A percentile compares a stretch with the other conserved stretches of the same genome.
phyloP scores from a whole-genome alignment of 2,329 filamentous ascomycete species.

The Helicocarpus griseus region DNA sequence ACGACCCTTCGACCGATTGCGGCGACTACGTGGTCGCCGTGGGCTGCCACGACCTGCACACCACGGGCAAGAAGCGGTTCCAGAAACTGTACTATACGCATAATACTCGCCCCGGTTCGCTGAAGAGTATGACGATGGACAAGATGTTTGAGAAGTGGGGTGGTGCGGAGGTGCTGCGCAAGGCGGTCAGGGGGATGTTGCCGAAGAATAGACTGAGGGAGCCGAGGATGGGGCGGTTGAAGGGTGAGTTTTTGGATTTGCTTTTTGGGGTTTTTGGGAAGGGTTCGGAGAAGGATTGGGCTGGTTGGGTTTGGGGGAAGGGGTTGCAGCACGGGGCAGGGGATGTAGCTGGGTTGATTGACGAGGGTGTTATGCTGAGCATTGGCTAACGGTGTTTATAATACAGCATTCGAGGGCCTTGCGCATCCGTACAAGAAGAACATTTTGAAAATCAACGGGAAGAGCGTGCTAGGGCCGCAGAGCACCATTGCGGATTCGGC shows the following conservation, averaged over 20 bases:
- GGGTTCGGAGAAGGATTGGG: too few relatives aligned
- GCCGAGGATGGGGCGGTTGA: conserved; percentile 75
- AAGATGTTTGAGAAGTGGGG: conserved; percentile 89
- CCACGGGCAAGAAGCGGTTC: conserved; percentile 82
- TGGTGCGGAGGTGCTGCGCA: conserved; percentile 79
- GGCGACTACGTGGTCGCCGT: conserved; percentile 97
- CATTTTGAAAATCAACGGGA: conserved; percentile 61
- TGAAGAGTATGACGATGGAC: conserved; percentile 90
- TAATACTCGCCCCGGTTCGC: conserved; percentile 76
- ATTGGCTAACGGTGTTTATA: conserved; percentile 3
- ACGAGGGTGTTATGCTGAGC: background rate
- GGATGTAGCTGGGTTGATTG: too few relatives aligned
- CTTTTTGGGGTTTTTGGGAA: background rate
- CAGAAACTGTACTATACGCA: conserved; percentile 96
- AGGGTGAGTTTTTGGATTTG: conserved; percentile 42
- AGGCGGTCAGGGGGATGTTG: conserved; percentile 93
- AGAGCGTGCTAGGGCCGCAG: conserved; percentile 22
- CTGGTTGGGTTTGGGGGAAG: too few relatives aligned
- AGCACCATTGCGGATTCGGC: conserved; percentile 22
- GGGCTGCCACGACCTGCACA: conserved; percentile 75
- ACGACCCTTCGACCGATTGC: conserved; percentile 93
- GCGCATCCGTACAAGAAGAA: conserved; percentile 89
- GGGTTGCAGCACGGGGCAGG: too few relatives aligned
- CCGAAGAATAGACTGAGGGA: conserved; percentile 92
- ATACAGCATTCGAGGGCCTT: conserved; percentile 74